These are phyloP conservation scores for Leptosphaerulina australis DNA, from an alignment of 2,329 filamentous ascomycete genomes.

Conservation along the genomic window DNA sequence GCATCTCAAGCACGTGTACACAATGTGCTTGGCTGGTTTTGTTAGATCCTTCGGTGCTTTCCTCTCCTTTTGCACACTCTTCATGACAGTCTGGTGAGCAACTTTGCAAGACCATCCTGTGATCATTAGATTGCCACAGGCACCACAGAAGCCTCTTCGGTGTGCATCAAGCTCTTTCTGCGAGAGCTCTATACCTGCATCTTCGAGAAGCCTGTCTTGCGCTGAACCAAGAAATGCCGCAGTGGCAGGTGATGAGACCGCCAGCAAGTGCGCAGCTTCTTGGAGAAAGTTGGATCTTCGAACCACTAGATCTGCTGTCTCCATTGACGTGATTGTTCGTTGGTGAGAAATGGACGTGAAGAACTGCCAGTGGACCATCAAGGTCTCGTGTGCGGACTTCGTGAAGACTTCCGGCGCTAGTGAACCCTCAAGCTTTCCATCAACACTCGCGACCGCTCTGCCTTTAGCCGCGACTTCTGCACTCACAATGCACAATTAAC, in stretches of 20 bases:
- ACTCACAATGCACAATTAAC: not conserved
- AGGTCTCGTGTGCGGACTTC: conserved; percentile 19
- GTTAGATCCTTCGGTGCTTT: conserved; percentile 9
- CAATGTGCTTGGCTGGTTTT: conserved; percentile 25
- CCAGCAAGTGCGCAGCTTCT: conserved; percentile 42
- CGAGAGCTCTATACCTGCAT: conserved; percentile 33
- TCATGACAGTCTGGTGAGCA: conserved; percentile 11
- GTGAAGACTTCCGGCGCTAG: conserved; percentile 34
- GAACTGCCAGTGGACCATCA: conserved; percentile 20
- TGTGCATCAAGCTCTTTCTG: conserved; percentile 40
- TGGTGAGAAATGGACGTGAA: conserved; percentile 14
- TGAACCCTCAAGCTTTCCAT: conserved; percentile 21
- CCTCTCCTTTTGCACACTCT: conserved; percentile 5
- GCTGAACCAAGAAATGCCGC: conserved; percentile 42
- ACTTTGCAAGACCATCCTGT: conserved; percentile 46
- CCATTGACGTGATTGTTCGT: conserved; percentile 26
- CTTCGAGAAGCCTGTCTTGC: conserved; percentile 36
- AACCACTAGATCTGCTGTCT: conserved; percentile 22
- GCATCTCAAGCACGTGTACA: conserved; percentile 42
- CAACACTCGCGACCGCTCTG: not conserved
- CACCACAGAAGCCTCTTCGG: conserved; percentile 42
- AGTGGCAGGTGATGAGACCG: conserved; percentile 41
- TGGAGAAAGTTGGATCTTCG: conserved; percentile 42
- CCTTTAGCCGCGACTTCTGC: conserved; percentile 1
- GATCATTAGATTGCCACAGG: conserved; percentile 48